Percentiles rank a stretch among this genome's conserved stretches.
These are phyloP conservation scores for Pseudocercospora ulei DNA, from an alignment of 2,329 filamentous ascomycete species.

Conservation along the genomic window DNA sequence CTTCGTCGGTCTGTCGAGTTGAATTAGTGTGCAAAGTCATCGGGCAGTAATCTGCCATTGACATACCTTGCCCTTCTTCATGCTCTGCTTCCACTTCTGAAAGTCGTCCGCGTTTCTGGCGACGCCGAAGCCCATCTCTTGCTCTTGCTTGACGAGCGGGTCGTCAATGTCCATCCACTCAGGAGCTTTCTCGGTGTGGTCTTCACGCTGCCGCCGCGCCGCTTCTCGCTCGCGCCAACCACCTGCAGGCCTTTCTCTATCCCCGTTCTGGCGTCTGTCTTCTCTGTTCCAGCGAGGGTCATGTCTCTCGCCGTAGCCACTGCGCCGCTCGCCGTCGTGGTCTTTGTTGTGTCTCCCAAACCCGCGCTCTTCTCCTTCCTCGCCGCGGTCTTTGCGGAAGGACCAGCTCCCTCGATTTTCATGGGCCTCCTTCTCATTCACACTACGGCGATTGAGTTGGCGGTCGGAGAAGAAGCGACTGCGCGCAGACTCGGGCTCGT, in stretches of 20 bases:
- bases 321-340: constrained; percentile 50
- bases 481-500: constrained; percentile 33
- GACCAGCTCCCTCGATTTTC: constrained; percentile 64
- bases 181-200: constrained; percentile 65
- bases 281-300: constrained; percentile 52
- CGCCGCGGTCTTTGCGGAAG: constrained; percentile 51
- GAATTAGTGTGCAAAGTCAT: neutral
- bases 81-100: constrained; percentile 84
- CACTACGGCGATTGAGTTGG: constrained; percentile 37
- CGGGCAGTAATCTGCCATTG: neutral
- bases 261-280: constrained; percentile 36
- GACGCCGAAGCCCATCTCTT: constrained; percentile 33
- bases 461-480: constrained; percentile 40
- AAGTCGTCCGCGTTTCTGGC: constrained; percentile 78
- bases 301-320: constrained; percentile 58
- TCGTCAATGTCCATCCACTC: constrained; percentile 82
- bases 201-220: constrained; percentile 34
- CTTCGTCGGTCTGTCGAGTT: constrained; percentile 1
- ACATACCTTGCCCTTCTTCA: constrained; percentile 49
- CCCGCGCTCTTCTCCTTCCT: constrained; percentile 49
- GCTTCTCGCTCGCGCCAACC: constrained; percentile 50
- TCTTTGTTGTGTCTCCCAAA: constrained; percentile 33
- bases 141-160: constrained; percentile 53
- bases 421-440: constrained; percentile 33
- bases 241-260: constrained; percentile 36